Evolutionary conservation across 1,139 yeast genomes (phyloP).

Genomic region (Yamadazyma taylorii): DNA sequence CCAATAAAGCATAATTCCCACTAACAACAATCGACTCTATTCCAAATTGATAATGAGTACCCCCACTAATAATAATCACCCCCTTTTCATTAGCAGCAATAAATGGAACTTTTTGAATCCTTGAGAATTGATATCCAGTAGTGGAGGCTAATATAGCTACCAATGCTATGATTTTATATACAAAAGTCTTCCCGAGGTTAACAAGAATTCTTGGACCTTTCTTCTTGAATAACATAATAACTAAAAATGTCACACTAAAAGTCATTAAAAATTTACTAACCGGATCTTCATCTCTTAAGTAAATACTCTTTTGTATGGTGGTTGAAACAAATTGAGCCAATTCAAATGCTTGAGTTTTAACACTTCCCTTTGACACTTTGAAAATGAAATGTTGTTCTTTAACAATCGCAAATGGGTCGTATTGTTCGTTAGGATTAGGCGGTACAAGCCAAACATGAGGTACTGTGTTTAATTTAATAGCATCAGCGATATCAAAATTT

Average conservation of each 20-base stretch:
- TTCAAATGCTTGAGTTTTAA: conserved; percentile 36
- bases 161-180: conserved; percentile 41
- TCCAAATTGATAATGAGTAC: conserved; percentile 67
- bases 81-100: conserved; percentile 52
- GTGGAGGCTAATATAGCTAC: conserved; percentile 42
- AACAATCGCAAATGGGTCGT: conserved; percentile 27
- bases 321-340: conserved; percentile 56
- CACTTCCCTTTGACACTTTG: conserved; percentile 27
- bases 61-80: conserved; percentile 59
- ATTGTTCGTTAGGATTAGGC: conserved; percentile 33
- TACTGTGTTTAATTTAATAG: conserved; percentile 45
- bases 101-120: conserved; percentile 61
- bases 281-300: conserved; percentile 44
- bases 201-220: conserved; percentile 39
- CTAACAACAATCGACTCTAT: conserved; percentile 57
- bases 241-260: conserved; percentile 44
- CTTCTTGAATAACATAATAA: conserved; percentile 52
- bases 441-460: conserved; percentile 71
- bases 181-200: conserved; percentile 29
- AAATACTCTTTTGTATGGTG: conserved; percentile 41
- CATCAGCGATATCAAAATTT: conserved; percentile 34
- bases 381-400: conserved; percentile 33
- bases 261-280: conserved; percentile 42
- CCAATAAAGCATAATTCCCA: conserved; percentile 46
- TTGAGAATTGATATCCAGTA: conserved; percentile 65